Evolutionary conservation across 345 rosid genomes (phyloP).

Genomic region (Syzygium aqueum): DNA sequence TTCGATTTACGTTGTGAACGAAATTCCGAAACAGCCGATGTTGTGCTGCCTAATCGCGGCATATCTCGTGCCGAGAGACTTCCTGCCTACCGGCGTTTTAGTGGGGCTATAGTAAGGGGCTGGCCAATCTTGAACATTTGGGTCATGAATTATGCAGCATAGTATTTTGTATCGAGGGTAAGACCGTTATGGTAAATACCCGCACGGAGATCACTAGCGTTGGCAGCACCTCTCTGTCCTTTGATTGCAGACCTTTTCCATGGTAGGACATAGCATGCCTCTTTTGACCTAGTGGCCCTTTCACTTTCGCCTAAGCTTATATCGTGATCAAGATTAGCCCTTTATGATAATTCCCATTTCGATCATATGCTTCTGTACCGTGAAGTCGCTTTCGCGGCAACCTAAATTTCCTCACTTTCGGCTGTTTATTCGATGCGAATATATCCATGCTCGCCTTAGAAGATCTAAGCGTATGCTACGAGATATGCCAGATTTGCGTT

Average conservation of each 20-base stretch:
- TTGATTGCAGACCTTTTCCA: neutral
- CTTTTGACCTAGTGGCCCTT: neutral
- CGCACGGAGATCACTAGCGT: neutral
- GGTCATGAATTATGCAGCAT: accelerated
- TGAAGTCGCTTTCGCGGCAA: neutral
- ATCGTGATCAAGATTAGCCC: neutral
- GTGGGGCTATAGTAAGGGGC: neutral
- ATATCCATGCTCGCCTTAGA: neutral
- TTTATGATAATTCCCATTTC: neutral
- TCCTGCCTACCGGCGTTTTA: neutral
- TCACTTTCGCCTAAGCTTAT: neutral
- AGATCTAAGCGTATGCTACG: no score
- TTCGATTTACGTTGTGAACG: neutral
- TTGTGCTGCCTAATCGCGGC: accelerated
- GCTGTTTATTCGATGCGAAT: neutral
- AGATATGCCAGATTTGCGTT: neutral
- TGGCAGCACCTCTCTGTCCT: neutral
- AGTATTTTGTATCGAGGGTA: neutral
- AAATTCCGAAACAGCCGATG: accelerated
- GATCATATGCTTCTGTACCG: neutral
- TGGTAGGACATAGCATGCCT: no score
- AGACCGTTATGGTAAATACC: neutral
- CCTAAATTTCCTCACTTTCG: neutral
- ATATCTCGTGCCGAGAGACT: accelerated
- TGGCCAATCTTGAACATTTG: neutral